Evolutionary conservation across 2,329 filamentous ascomycete genomes (phyloP), one percentile per base, ranked within the genome.

Genomic region (Paradendryphiella salina): DNA sequence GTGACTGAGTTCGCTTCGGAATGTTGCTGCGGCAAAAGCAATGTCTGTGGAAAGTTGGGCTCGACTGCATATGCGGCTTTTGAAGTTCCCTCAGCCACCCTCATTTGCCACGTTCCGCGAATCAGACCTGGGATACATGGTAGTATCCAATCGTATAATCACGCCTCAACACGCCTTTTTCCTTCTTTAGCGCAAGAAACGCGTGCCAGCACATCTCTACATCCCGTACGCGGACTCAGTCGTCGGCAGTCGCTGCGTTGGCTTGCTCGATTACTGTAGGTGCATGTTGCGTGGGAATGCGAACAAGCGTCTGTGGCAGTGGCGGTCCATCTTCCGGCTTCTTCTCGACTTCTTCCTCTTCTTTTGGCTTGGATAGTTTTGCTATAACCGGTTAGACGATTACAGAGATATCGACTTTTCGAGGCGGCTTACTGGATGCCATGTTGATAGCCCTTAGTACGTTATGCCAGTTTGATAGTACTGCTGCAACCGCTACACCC

Each of bases 391-490:
- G 50, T 65, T 52, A 67, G 39, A 31, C 38, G 10, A 23, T 17
- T 32, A 23, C 4, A 29, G 56, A 50, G 39, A n/a, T 38, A 31
- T 17, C 35, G 28, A 13, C 36, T 20, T 46, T 28, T 4, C 42
- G 10, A 13, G 35, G 26, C 5, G 21, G 76, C 84, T 67, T 80
- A 92, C 89, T 82, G 53, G 88, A 92, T 55, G 90, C 90, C 88
- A 94, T 92, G 67, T 88, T 88, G 66, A 95, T 92, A 34, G 89
- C 89, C 59, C 87, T 81, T 53, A 95, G 80, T 58, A 95, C 89
- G 63, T 90, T 92, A 72, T 92, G 87, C 90, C 90, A 95, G 71
- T 94, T 95, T 45, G 86, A 83, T 69, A 95, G 79, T 17, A 95
- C 89, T n/a, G 86, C 82, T 32, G 90, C 89, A 65, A 95, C 90